Conservation (phyloP, 805 yeast genomes). For the Torulaspora franciscae region DNA sequence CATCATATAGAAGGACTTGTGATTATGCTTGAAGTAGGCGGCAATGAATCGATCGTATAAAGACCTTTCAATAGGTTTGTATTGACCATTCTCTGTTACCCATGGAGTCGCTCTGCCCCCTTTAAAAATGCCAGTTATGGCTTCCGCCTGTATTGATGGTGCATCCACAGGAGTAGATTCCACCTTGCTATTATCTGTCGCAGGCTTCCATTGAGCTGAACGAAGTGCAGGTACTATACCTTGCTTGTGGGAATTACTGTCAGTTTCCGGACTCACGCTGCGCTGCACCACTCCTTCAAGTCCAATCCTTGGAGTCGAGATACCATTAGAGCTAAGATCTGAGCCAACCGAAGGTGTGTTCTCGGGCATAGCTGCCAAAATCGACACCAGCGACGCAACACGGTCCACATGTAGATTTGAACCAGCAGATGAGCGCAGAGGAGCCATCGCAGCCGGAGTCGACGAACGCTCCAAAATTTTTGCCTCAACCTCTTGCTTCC, state of each 20-base stretch:
- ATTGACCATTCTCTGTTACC: slow-evolving; percentile 25
- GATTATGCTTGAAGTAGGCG: slow-evolving; percentile 44
- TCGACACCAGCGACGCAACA: slow-evolving; percentile 21
- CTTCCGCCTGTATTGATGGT: slow-evolving; percentile 31
- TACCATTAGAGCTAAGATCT: background rate
- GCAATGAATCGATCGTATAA: slow-evolving; percentile 38
- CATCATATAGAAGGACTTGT: slow-evolving; percentile 42
- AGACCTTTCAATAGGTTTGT: slow-evolving; percentile 32
- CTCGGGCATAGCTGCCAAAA: slow-evolving; percentile 10
- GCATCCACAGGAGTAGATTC: slow-evolving; percentile 31
- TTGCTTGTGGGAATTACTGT: slow-evolving; percentile 1
- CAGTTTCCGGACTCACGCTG: background rate
- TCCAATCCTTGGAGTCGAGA: background rate
- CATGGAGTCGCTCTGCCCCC: slow-evolving; percentile 31
- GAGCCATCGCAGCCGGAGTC: background rate
- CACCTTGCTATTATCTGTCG: slow-evolving; percentile 13
- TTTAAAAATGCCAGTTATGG: slow-evolving; percentile 29
- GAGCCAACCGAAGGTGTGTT: background rate
- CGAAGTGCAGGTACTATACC: slow-evolving; percentile 2
- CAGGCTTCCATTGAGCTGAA: slow-evolving; percentile 8
- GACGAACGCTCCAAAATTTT: background rate
- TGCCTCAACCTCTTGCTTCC: background rate
- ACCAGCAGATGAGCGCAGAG: background rate
- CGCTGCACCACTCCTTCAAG: background rate
- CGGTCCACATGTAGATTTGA: slow-evolving; percentile 6